Evolutionary conservation across 441 rosid species (phyloP).

Genomic region (Arabidopsis lyrata): DNA sequence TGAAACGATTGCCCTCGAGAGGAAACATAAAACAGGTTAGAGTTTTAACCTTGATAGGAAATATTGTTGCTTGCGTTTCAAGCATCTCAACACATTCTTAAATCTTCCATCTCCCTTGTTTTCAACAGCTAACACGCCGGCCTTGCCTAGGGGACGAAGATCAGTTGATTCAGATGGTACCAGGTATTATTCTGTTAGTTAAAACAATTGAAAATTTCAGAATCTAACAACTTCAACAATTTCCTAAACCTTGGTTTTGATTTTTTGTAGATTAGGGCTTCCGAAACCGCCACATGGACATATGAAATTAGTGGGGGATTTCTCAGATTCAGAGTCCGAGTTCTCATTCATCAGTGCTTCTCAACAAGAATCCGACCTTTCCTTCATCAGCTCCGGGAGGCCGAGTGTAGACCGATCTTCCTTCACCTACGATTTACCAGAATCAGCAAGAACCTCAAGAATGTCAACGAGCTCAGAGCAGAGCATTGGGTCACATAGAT

Average conservation of each 20-base stretch:
- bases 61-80: slow-evolving; percentile 18
- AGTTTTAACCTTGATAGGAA: not conserved
- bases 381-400: slow-evolving; percentile 83
- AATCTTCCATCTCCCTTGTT: slow-evolving; percentile 4
- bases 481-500: slow-evolving; percentile 59
- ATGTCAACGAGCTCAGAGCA: slow-evolving; percentile 72
- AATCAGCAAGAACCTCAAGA: slow-evolving; percentile 52
- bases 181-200: slow-evolving; percentile 7
- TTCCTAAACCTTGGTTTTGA: slow-evolving; percentile 14
- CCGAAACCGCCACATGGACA: slow-evolving; percentile 40
- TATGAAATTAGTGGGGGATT: slow-evolving; percentile 48
- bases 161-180: slow-evolving; percentile 52
- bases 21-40: slow-evolving; percentile 53
- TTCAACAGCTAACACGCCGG: slow-evolving; percentile 31
- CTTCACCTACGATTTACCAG: slow-evolving; percentile 49
- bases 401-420: slow-evolving; percentile 75
- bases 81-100: slow-evolving; percentile 19
- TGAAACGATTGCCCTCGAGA: slow-evolving; percentile 35
- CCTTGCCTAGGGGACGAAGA: slow-evolving; percentile 47
- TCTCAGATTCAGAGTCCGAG: slow-evolving; percentile 64
- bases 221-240: slow-evolving; percentile 13
- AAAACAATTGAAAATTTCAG: slow-evolving; percentile 12
- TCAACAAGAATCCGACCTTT: slow-evolving; percentile 73
- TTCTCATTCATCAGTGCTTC: slow-evolving; percentile 52
- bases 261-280: slow-evolving; percentile 56